phyloP scores from a whole-genome alignment of 148 eudicot genomes.

The Chenopodium suecicum region DNA sequence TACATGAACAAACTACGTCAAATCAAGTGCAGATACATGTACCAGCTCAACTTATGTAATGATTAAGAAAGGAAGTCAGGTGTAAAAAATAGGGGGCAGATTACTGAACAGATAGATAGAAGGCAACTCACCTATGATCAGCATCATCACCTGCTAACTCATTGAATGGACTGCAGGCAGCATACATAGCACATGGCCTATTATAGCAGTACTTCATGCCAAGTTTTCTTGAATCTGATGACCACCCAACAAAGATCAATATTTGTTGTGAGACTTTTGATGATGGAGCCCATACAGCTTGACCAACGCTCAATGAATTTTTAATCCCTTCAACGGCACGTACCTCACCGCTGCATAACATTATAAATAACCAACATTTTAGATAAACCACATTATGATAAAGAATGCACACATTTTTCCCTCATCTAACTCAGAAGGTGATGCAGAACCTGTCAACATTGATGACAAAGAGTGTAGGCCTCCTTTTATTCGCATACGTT shows the following conservation, averaged over 20 bases:
- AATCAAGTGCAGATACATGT: neutral
- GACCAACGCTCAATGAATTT: conserved; percentile 77
- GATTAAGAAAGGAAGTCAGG: neutral
- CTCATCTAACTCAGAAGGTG: conserved; percentile 10
- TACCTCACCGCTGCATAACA: conserved; percentile 75
- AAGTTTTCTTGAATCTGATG: conserved; percentile 60
- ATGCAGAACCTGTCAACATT: conserved; percentile 52
- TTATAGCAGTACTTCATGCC: conserved; percentile 81
- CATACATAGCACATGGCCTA: conserved; percentile 84
- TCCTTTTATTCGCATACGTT: conserved; percentile 77
- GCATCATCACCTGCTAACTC: conserved; percentile 29
- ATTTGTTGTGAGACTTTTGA: conserved; percentile 40
- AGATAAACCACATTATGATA: conserved; percentile 6
- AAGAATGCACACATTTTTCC: neutral
- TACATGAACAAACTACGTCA: conserved; percentile 16
- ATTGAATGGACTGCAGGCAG: conserved; percentile 50
- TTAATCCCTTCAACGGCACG: conserved; percentile 56
- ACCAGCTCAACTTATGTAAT: neutral
- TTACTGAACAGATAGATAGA: neutral
- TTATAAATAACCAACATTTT: neutral
- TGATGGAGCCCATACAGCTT: conserved; percentile 87
- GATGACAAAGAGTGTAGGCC: conserved; percentile 79
- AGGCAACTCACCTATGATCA: conserved; percentile 33
- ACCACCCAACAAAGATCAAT: conserved; percentile 93
- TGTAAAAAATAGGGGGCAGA: neutral